A percentile compares a stretch with the other conserved stretches of the same genome.
Conservation (phyloP, 352 stramenopile species). For the Phytophthora lateralis region DNA sequence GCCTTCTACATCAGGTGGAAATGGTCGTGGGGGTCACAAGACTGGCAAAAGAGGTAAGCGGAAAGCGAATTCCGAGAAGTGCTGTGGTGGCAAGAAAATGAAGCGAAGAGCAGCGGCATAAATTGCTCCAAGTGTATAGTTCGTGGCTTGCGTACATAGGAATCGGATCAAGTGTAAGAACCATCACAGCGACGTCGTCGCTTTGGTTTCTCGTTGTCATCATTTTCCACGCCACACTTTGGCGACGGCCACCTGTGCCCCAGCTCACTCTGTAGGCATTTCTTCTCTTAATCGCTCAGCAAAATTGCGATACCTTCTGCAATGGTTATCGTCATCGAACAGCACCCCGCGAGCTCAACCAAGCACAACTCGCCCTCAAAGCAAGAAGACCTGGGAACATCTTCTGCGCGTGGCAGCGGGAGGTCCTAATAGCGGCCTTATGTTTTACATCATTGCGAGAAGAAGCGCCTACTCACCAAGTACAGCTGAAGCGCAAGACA, state of each 20-base stretch:
- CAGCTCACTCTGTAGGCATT: not conserved
- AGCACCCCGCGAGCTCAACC: constrained; percentile 37
- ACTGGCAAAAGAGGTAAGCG: constrained; percentile 31
- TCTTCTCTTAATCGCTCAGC: constrained; percentile 41
- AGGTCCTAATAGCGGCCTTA: constrained; percentile 51
- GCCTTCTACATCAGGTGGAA: not conserved
- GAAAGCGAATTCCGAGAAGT: constrained; percentile 22
- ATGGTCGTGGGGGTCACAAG: constrained; percentile 21
- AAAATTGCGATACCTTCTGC: constrained; percentile 56
- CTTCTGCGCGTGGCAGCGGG: constrained; percentile 9
- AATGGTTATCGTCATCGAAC: constrained; percentile 48
- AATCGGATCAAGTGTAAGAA: constrained; percentile 60
- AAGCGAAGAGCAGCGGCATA: constrained; percentile 29
- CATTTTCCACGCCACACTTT: constrained; percentile 33
- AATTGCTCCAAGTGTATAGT: constrained; percentile 3
- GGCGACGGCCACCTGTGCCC: not conserved
- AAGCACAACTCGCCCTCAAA: constrained; percentile 10
- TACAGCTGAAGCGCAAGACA: constrained; percentile 1
- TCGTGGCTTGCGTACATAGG: constrained; percentile 12
- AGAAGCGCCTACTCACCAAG: constrained; percentile 15
- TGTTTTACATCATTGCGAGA: constrained; percentile 45
- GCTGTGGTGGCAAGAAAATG: constrained; percentile 18
- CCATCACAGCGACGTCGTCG: constrained; percentile 28
- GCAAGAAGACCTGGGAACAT: constrained; percentile 24
- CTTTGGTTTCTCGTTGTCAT: constrained; percentile 39